Base-by-base conservation (phyloP, 495 filamentous ascomycete species). In the Astrothelium macrocarpum region DNA sequence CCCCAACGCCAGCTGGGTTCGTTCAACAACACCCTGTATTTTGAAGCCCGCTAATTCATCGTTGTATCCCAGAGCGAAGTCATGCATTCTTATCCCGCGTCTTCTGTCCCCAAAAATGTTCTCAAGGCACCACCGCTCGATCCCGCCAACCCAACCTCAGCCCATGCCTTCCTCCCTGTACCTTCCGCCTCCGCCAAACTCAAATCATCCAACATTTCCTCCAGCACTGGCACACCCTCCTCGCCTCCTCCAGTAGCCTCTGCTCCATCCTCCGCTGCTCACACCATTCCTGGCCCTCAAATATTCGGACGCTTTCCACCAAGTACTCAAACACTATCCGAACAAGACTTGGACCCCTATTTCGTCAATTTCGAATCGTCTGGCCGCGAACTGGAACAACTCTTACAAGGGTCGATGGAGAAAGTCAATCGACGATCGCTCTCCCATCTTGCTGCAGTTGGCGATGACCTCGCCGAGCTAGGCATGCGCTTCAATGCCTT, bases 1-100 rank as follows among this genome's bases (percentile, higher is more conserved):
- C 70, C 93, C 94, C 2, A 97, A 98, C 74, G 90, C 92, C 23
- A 98, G 94, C 86, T 98, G 94, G 94, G 92, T 97, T 82, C 42
- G 81, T 76, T 32, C 2, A n/a, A 23, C 25, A 10, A 31, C 12
- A 28, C 43, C 42, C 60, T 66, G 1, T 16, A 20, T 1, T 1
- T 46, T 25, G 29, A 28, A 16, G 7, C 28, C 25, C 28, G 59
- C 26, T 14, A 23, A 10, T 39, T 32, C 4, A 26, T 31, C 29
- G 20, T 31, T 1, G n/a, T 28, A 59, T 25, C 45, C 12, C 68
- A 97, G 92, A 94, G 81, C 71, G 94, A 97, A 75, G 92, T 98
- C 2, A 74, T 97, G 11, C 85, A 91, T 72, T 91, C 93, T 1
- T 88, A 90, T 69, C 95, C 95, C 1, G 88, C 94, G 23, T 84